A percentile compares a stretch with the other conserved stretches of the same genome.
phyloP scores from a whole-genome alignment of 192 early-diverging fungal genomes.

The Piromyces finnis region DNA sequence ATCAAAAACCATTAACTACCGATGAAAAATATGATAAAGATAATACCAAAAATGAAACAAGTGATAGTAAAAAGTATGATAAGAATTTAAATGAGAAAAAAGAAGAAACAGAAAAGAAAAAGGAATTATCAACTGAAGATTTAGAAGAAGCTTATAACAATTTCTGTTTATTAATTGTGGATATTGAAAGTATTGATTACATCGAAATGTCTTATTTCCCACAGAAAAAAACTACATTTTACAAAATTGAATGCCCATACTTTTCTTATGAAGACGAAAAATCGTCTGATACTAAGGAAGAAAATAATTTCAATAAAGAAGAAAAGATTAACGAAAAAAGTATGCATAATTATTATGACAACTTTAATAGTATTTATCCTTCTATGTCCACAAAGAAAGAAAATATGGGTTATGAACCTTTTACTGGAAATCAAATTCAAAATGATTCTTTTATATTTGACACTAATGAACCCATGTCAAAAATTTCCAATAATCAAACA shows the following conservation, averaged over 20 bases:
- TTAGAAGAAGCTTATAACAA: not conserved
- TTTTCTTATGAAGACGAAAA: not conserved
- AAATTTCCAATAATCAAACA: not conserved
- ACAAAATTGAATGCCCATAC: not conserved
- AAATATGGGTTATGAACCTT: not conserved
- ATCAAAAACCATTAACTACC: too few relatives aligned
- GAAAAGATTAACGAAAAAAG: not conserved
- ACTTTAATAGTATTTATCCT: not conserved
- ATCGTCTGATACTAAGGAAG: not conserved
- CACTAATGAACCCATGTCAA: not conserved
- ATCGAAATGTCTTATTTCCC: not conserved
- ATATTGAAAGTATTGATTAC: not conserved
- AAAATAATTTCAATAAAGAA: not conserved
- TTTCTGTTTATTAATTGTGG: not conserved
- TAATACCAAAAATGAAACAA: too few relatives aligned
- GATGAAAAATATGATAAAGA: too few relatives aligned
- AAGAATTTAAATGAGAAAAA: too few relatives aligned
- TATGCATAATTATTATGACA: not conserved
- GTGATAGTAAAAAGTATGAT: too few relatives aligned
- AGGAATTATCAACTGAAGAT: not conserved
- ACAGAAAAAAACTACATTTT: not conserved
- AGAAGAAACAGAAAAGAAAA: too few relatives aligned
- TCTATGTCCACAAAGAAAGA: not conserved
- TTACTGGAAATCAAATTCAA: not conserved
- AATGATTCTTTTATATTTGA: not conserved